These are phyloP conservation scores for Cutaneotrichosporon daszewskae DNA, from an alignment of 1,284 basidiomycete species.

Conservation along the genomic window DNA sequence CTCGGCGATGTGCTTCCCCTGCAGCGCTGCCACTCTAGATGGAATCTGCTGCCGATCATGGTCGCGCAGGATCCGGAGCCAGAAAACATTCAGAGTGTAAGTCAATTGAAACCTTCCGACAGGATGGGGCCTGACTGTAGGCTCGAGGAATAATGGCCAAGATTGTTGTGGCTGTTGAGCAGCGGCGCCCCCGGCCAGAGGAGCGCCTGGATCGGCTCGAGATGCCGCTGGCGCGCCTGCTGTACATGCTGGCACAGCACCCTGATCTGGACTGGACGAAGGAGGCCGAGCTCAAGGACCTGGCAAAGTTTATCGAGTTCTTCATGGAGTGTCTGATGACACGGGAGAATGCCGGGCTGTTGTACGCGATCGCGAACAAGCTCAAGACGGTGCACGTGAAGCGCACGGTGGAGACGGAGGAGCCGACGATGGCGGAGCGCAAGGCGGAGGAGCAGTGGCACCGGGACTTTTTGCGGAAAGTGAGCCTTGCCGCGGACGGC, in stretches of 20 bases:
- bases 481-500: too few relatives aligned
- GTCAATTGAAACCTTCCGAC: too few relatives aligned
- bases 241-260: conserved; percentile 87
- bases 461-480: too few relatives aligned
- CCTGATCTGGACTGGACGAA: conserved; percentile 52
- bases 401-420: too few relatives aligned
- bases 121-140: too few relatives aligned
- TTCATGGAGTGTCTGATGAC: conserved; percentile 73
- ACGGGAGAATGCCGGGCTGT: conserved; percentile 70
- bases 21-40: conserved; percentile 63
- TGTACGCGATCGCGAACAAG: conserved; percentile 76
- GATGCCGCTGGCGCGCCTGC: conserved; percentile 71
- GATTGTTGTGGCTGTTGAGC: conserved; percentile 14
- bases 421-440: too few relatives aligned
- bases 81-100: conserved; percentile 54
- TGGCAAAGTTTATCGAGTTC: conserved; percentile 81
- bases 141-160: conserved; percentile 24
- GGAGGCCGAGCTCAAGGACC: conserved; percentile 60
- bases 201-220: conserved; percentile 66
- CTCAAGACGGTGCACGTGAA: conserved; percentile 82
- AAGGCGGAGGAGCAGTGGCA: too few relatives aligned
- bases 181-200: conserved; percentile 44
- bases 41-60: conserved; percentile 79
- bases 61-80: conserved; percentile 85
- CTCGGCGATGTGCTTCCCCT: conserved; percentile 59